phyloP scores from a whole-genome alignment of 352 stramenopile genomes.

The Phytophthora tubulina region DNA sequence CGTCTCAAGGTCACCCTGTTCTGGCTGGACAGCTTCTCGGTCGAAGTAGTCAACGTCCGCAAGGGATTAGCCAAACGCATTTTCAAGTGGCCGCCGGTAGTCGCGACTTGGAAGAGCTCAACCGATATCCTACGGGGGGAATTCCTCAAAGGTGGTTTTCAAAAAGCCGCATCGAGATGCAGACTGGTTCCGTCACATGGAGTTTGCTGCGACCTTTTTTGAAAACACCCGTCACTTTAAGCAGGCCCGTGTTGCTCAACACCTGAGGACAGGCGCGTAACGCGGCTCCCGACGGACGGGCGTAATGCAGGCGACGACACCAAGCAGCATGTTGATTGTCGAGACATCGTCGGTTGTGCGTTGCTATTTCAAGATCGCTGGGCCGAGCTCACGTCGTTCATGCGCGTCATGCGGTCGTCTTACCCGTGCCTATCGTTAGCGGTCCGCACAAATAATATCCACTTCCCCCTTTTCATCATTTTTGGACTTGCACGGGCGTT shows the following conservation, averaged over 20 bases:
- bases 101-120: conserved; percentile 19
- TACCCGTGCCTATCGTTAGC: neutral
- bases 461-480: conserved; percentile 21
- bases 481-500: conserved; percentile 16
- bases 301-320: conserved; percentile 1
- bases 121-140: conserved; percentile 50
- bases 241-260: conserved; percentile 2
- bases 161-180: neutral
- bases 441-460: conserved; percentile 18
- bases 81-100: conserved; percentile 53
- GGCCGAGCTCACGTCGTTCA: too few species aligned
- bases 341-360: conserved; percentile 20
- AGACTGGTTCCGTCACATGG: conserved; percentile 9
- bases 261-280: conserved; percentile 10
- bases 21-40: conserved; percentile 55
- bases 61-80: conserved; percentile 49
- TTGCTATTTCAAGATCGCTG: conserved; percentile 23
- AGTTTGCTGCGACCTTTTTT: conserved; percentile 18
- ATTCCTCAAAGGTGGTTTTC: neutral
- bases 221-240: conserved; percentile 2
- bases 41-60: conserved; percentile 61
- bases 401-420: conserved; percentile 9
- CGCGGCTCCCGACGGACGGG: conserved; percentile 3
- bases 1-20: conserved; percentile 43
- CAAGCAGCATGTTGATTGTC: conserved; percentile 12